Evolutionary conservation across 23 red algal species (phyloP).

Genomic region (Cyanidioschyzon merolae): DNA sequence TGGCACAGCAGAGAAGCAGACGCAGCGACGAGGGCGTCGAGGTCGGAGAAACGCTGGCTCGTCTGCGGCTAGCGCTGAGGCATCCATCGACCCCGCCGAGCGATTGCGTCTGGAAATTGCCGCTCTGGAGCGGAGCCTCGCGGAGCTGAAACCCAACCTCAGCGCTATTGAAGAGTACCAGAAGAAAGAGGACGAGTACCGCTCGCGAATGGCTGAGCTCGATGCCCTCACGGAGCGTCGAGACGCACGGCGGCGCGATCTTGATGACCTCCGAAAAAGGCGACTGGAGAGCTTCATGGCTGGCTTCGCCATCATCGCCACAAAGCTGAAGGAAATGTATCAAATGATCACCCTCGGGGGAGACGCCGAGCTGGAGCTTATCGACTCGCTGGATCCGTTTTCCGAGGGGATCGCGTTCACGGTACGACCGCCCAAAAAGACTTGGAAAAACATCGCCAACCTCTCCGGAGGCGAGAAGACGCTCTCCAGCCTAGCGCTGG

Average conservation of each 20-base stretch:
- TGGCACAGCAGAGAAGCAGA: background rate
- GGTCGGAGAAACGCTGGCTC: background rate
- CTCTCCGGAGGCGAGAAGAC: conserved; percentile 97
- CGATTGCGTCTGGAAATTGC: conserved; percentile 27
- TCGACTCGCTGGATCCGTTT: conserved; percentile 93
- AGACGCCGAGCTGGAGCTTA: conserved; percentile 92
- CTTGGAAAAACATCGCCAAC: conserved; percentile 95
- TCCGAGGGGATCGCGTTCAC: conserved; percentile 95
- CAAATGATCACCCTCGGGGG: conserved; percentile 98
- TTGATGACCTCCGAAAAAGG: conserved; percentile 45
- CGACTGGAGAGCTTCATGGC: conserved; percentile 82
- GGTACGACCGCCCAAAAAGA: conserved; percentile 95
- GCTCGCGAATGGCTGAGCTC: conserved; percentile 39
- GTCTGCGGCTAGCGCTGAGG: conserved; percentile 16
- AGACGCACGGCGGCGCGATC: conserved; percentile 43
- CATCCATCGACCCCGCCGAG: conserved; percentile 7
- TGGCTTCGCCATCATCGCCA: conserved; percentile 64
- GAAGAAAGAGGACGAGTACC: conserved; percentile 55
- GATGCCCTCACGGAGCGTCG: conserved; percentile 51
- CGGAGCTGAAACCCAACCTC: conserved; percentile 43
- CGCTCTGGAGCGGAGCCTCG: conserved; percentile 43
- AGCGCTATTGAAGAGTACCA: conserved; percentile 45
- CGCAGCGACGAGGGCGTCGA: background rate
- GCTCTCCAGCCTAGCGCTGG: conserved; percentile 74
- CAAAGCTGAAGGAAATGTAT: conserved; percentile 90